Base-by-base conservation (phyloP, 23 red algal genomes). In the Gracilaria gracilis region DNA sequence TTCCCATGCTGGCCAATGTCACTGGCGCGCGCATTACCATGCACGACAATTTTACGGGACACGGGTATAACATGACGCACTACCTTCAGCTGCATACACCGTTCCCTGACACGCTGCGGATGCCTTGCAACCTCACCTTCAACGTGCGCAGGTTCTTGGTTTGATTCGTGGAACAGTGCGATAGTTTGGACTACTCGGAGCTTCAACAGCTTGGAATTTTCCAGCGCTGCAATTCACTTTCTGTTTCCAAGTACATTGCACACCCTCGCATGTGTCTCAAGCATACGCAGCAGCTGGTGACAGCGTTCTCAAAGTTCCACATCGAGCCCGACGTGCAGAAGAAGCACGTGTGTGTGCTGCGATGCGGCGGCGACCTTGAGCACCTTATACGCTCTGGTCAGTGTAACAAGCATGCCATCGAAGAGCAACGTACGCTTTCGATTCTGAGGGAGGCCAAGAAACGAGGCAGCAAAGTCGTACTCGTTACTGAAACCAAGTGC, bases 391-490 rank as follows among this genome's bases (percentile, higher is more conserved):
- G 24, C 14, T 23, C 32, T 0, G 78, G 78, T 11, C 4, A 81
- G 78, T 48, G 78, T 0, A 81, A 81, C 78, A 62, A 50, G 53
- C 33, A 62, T 35, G 78, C 78, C 0, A 81, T 81, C 17, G 78
- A n/a, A n/a, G n/a, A n/a, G n/a, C n/a, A n/a, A n/a, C n/a, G n/a
- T n/a, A n/a, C n/a, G n/a, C n/a, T n/a, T n/a, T n/a, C n/a, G n/a
- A n/a, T n/a, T n/a, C n/a, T n/a, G n/a, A n/a, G n/a, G n/a, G n/a
- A n/a, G n/a, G n/a, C n/a, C n/a, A n/a, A n/a, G n/a, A n/a, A n/a
- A n/a, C n/a, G n/a, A n/a, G n/a, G n/a, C n/a, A n/a, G n/a, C n/a
- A n/a, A n/a, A n/a, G n/a, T n/a, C n/a, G n/a, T n/a, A n/a, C n/a
- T n/a, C n/a, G n/a, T n/a, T n/a, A n/a, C n/a, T n/a, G n/a, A n/a